Evolutionary conservation across 177 flowering plant genomes (phyloP), one percentile per base, ranked within the genome.

Genomic region (Vitis hybrid): DNA sequence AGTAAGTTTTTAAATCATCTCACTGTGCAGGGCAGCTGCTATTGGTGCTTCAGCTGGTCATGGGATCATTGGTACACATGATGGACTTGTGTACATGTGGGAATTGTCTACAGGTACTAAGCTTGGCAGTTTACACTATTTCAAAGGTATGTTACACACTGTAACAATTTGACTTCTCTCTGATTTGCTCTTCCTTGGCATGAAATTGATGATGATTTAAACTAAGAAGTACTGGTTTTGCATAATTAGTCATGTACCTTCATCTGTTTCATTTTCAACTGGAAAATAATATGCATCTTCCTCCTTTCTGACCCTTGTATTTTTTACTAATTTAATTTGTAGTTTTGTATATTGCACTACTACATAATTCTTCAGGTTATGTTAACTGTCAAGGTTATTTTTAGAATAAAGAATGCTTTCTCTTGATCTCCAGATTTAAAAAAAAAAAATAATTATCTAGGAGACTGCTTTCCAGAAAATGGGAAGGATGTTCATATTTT

Each of bases 1-100:
- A 22, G 5, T n/a, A 56, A 18, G 19, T 14, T 45, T 50, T 29
- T 20, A 14, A 26, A 29, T 57, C 49, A 18, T 22, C 63, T 77
- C 20, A 31, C 39, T 65, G 8, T 81, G 80, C 86, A 94, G 98
- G 72, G 86, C 88, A 72, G 66, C 86, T 61, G 79, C 81, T 5
- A 68, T 83, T 66, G 83, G 87, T 65, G 80, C 82, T 71, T 79
- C 82, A 45, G 76, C 77, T 74, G 92, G 87, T 71, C 76, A 67
- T 67, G 98, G 98, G 66, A 79, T 93, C 63, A 76, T 87, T 34
- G 97, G 92, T 58, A 92, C 89, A 58, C 5, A 14, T 62, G 90
- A 88, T 59, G 99, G 99, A 66, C 85, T 73, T 26, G 88, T 91
- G 26, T 87, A 88, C 69, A 69, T 82, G 74, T 96, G 97, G 95